Conservation (phyloP, 768 basidiomycete species). For the Kwoniella sp. region DNA sequence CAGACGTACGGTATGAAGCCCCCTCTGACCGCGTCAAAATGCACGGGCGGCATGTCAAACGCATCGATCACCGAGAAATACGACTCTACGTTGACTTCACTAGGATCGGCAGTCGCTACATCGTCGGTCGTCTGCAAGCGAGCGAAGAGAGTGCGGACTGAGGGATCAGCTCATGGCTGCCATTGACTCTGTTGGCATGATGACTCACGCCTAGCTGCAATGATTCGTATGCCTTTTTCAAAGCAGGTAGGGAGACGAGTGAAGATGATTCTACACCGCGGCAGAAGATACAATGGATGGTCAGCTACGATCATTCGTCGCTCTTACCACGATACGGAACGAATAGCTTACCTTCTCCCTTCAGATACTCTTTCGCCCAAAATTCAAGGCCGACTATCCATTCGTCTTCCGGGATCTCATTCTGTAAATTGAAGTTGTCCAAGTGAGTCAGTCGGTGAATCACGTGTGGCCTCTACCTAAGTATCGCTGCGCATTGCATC, state of each 20-base stretch:
- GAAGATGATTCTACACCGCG: slow-evolving; percentile 47
- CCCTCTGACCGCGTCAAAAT: slow-evolving; percentile 81
- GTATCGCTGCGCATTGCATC: too few relatives aligned
- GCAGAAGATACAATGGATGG: neutral
- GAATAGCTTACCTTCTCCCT: slow-evolving; percentile 54
- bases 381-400: slow-evolving; percentile 51
- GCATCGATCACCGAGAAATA: slow-evolving; percentile 81
- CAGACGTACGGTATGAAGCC: slow-evolving; percentile 79
- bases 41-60: slow-evolving; percentile 94
- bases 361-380: slow-evolving; percentile 55
- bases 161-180: neutral
- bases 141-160: neutral
- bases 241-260: slow-evolving; percentile 47
- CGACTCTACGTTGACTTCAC: slow-evolving; percentile 52
- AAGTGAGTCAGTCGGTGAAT: too few relatives aligned
- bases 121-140: slow-evolving; percentile 40
- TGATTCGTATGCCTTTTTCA: slow-evolving; percentile 54
- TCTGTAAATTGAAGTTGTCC: slow-evolving; percentile 21
- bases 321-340: too few relatives aligned
- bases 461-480: too few relatives aligned
- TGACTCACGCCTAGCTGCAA: slow-evolving; percentile 45
- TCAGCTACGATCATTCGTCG: too few relatives aligned
- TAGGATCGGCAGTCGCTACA: slow-evolving; percentile 43
- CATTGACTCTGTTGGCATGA: too few relatives aligned
- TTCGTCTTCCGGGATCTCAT: slow-evolving; percentile 52